Evolutionary conservation across 2,329 filamentous ascomycete genomes (phyloP), one percentile per base, ranked within the genome.

Genomic region (Ophiostoma piceae): DNA sequence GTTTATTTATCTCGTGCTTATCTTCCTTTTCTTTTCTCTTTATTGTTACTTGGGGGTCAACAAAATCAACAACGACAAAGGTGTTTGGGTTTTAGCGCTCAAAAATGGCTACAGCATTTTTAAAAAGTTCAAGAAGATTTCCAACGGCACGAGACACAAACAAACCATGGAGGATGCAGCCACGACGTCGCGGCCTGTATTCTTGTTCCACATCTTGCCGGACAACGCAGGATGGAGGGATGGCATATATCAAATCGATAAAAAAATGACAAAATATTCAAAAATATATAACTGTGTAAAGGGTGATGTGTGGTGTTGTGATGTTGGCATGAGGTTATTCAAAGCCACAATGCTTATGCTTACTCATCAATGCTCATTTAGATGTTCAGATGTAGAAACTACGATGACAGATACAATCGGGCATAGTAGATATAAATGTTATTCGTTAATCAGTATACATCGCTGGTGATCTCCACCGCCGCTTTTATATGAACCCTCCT

Each of bases 91-190:
- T 67, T 67, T 57, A 67, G 66, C 66, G 66, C 66, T 67, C 66
- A 67, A 67, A 67, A 67, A 67, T 51, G 65, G 65, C 65, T 66
- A 47, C 65, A 66, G 19, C 66, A 67, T 67, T 67, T 67, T 67
- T 16, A 41, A 57, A 65, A 41, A 26, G 26, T 29, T 29, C 2
- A 2, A 26, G 57, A 67, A 39, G 32, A 35, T 35, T 35, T 6
- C 35, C 32, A 66, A 43, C 4, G 9, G 26, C 39, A 41, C 32
- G 32, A 29, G 35, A 65, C 8, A 19, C 8, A 41, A 41, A 37
- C 6, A 62, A 35, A 62, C 11, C 60, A 37, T 62, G 57, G 57
- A 32, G 57, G 26, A 62, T 6, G 26, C 57, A 12, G 16, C 57
- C 12, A 35, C 57, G 26, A 32, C 57, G 43, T 57, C 60, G 37